Evolutionary conservation across 2,329 filamentous ascomycete genomes (phyloP), one percentile per base, ranked within the genome.

Genomic region (Emydomyces testavorans): DNA sequence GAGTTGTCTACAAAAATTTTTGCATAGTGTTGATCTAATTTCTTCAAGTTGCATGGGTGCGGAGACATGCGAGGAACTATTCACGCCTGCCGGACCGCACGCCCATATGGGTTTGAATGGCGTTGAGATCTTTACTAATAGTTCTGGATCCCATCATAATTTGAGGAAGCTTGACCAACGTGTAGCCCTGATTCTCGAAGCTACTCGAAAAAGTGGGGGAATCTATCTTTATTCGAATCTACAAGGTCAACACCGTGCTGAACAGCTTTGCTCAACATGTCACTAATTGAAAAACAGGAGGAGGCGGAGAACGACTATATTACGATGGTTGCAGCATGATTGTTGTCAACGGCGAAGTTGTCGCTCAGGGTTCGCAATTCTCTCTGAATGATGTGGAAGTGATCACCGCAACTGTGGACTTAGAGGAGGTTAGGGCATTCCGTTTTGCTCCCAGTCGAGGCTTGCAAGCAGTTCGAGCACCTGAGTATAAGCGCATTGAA

Each of bases 51-150:
- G 73, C 46, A 65, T 83, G 45, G 76, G 54, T n/a, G 52, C 53
- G 6, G 56, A 58, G 32, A 52, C 51, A 2, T 52, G 51, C 56
- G 80, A 84, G 60, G 78, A 82, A 56, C 65, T 82, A 2, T 82
- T 78, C 60, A 78, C 75, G 1, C 74, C 76, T 8, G 53, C 60
- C 43, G 67, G 67, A 10, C 76, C 78, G 1, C 74, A 78, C 51
- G 73, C 72, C 16, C 62, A 69, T 18, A 78, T 79, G 71, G 73
- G 74, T 11, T 67, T 86, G 1, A 75, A 83, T 53, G 85, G 84
- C 1, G 76, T 78, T 6, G 84, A 85, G 39, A 78, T 85, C 47
- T 74, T 83, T 52, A 77, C 77, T 5, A 88, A 88, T 63, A 77
- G 73, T 4, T 78, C 73, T 51, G 54, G 53, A 24, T 54, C 46